These are phyloP conservation scores for Oxyria digyna DNA, from an alignment of 148 eudicot species.

Conservation along the genomic window DNA sequence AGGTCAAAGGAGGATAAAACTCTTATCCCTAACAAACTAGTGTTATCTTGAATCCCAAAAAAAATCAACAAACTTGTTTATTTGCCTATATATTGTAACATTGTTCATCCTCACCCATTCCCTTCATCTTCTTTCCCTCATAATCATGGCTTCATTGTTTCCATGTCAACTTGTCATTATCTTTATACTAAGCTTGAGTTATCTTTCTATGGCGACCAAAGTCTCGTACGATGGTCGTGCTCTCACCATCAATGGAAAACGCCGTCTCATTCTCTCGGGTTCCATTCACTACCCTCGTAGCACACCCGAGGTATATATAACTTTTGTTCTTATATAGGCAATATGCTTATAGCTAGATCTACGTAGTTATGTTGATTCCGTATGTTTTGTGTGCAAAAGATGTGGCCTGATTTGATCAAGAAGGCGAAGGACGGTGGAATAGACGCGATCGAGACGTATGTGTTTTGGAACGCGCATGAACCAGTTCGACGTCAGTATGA, in stretches of 20 bases:
- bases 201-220: not conserved
- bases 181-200: not conserved
- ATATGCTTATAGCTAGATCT: too few species aligned
- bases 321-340: not conserved
- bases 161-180: not conserved
- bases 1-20: too few species aligned
- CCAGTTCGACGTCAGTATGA: slow-evolving; percentile 4
- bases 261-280: not conserved
- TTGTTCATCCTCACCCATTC: too few species aligned
- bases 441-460: not conserved
- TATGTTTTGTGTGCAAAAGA: not conserved
- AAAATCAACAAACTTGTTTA: too few species aligned
- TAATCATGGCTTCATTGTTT: not conserved
- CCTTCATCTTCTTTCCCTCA: not conserved
- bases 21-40: too few species aligned
- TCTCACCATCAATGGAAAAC: not conserved
- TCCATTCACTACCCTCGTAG: slow-evolving; percentile 1
- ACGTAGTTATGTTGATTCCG: too few species aligned
- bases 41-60: too few species aligned
- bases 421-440: not conserved
- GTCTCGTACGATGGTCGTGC: not conserved
- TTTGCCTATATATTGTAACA: too few species aligned
- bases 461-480: slow-evolving; percentile 1
- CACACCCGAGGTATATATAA: not conserved
- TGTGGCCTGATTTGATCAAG: slow-evolving; percentile 2